phyloP scores from a whole-genome alignment of 345 rosid genomes.

The Arabidopsis arenosa region DNA sequence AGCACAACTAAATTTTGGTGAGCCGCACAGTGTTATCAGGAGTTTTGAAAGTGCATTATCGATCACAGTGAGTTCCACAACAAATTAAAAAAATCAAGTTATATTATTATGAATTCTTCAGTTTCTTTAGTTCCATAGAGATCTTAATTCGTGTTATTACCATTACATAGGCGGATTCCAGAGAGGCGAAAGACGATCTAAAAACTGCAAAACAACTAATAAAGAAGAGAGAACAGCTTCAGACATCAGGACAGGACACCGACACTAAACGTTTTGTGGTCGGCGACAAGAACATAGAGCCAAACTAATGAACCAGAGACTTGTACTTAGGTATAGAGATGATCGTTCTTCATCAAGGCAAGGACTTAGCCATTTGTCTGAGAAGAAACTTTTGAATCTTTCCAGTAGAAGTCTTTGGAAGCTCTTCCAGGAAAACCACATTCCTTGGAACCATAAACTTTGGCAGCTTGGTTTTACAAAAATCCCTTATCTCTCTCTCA shows the following conservation, averaged over 20 bases:
- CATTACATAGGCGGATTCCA: constrained; percentile 57
- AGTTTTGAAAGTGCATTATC: constrained; percentile 77
- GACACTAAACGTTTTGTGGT: constrained; percentile 57
- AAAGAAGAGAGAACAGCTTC: constrained; percentile 77
- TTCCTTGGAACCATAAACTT: constrained; percentile 65
- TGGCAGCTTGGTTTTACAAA: constrained; percentile 56
- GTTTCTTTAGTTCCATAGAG: not conserved
- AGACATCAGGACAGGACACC: constrained; percentile 57
- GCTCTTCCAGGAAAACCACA: constrained; percentile 55
- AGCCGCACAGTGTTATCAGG: constrained; percentile 77
- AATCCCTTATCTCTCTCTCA: constrained; percentile 57
- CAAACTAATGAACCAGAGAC: constrained; percentile 28
- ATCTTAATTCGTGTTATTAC: constrained; percentile 14
- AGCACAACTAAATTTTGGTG: constrained; percentile 93
- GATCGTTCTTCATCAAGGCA: constrained; percentile 29
- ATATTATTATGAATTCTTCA: not conserved
- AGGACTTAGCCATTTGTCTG: constrained; percentile 50
- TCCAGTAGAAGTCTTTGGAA: constrained; percentile 71
- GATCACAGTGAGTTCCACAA: constrained; percentile 56
- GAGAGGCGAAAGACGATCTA: constrained; percentile 67
- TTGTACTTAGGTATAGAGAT: constrained; percentile 17
- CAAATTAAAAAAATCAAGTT: not conserved
- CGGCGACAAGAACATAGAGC: constrained; percentile 48
- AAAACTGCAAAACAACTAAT: constrained; percentile 62
- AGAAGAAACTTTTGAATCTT: constrained; percentile 63